Conservation (phyloP, 108 stramenopile genomes). For the Nitzschia sp. region DNA sequence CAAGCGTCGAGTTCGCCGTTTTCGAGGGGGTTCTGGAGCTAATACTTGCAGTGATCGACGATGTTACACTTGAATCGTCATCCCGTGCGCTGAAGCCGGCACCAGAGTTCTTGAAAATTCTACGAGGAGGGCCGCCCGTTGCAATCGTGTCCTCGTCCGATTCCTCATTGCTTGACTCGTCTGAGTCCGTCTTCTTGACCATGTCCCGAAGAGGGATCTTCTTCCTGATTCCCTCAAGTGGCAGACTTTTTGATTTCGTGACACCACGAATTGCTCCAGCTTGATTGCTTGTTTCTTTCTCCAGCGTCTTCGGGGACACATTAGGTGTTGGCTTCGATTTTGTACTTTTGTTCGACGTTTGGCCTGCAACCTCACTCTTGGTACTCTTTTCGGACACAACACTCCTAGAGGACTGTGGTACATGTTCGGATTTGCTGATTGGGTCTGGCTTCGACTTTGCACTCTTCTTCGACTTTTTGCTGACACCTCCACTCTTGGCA, state of each 20-base stretch:
- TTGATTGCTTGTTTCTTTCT: background rate
- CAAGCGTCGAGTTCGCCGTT: too few relatives aligned
- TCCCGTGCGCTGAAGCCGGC: too few relatives aligned
- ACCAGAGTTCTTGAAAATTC: background rate
- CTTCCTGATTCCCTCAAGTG: background rate
- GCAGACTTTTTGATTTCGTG: background rate
- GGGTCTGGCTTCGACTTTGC: too few relatives aligned
- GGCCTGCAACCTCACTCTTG: too few relatives aligned
- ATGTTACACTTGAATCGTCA: background rate
- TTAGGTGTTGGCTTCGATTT: too few relatives aligned
- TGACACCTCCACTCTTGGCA: background rate
- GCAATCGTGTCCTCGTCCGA: background rate
- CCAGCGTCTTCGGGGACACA: background rate
- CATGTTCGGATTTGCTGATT: too few relatives aligned
- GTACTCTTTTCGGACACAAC: too few relatives aligned
- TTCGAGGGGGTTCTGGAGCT: too few relatives aligned
- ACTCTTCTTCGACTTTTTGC: too few relatives aligned
- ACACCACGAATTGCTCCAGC: background rate
- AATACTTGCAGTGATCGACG: conserved; percentile 1
- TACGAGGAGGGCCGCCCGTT: background rate
- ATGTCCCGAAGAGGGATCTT: background rate
- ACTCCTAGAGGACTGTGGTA: too few relatives aligned
- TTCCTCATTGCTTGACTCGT: background rate
- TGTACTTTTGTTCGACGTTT: too few relatives aligned
- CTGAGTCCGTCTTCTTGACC: background rate